A percentile compares a stretch with the other conserved stretches of the same genome.
phyloP scores from a whole-genome alignment of 345 rosid species.

The Abelmoschus esculentus region DNA sequence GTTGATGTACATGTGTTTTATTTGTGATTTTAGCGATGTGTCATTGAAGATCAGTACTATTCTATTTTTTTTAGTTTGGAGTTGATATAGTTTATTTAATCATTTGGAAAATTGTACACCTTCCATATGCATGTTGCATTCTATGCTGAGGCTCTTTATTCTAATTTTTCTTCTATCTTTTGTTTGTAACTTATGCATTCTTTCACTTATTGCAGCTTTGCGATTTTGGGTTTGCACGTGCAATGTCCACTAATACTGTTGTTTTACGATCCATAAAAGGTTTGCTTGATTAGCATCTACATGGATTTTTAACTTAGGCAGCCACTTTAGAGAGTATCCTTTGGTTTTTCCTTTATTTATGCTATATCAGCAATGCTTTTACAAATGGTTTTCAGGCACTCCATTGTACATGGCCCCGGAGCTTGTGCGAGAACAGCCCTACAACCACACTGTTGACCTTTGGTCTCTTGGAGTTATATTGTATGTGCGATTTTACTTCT shows the following conservation, averaged over 20 bases:
- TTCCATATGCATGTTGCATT: background rate
- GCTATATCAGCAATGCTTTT: background rate
- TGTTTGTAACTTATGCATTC: constrained; percentile 2
- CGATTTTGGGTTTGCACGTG: constrained; percentile 99
- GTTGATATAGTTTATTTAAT: background rate
- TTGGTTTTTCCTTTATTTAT: background rate
- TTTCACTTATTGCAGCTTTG: constrained; percentile 57
- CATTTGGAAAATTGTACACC: too few species aligned
- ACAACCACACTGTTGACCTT: constrained; percentile 93
- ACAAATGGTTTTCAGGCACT: constrained; percentile 54
- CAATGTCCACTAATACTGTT: constrained; percentile 96
- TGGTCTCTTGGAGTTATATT: constrained; percentile 99
- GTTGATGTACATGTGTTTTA: background rate
- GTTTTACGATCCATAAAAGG: constrained; percentile 96
- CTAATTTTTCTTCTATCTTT: background rate
- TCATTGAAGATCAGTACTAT: background rate
- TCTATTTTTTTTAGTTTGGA: constrained; percentile 6
- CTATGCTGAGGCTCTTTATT: background rate
- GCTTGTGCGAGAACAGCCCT: constrained; percentile 92
- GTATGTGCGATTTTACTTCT: constrained; percentile 37
- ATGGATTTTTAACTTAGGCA: background rate
- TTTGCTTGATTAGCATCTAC: constrained; percentile 12
- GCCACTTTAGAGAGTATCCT: background rate
- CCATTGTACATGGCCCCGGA: constrained; percentile 99
- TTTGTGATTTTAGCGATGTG: background rate